A percentile compares a stretch with the other conserved stretches of the same genome.
Evolutionary conservation across 371 early-diverging fungal genomes (phyloP).

Genomic region (Rhizopus sp.): DNA sequence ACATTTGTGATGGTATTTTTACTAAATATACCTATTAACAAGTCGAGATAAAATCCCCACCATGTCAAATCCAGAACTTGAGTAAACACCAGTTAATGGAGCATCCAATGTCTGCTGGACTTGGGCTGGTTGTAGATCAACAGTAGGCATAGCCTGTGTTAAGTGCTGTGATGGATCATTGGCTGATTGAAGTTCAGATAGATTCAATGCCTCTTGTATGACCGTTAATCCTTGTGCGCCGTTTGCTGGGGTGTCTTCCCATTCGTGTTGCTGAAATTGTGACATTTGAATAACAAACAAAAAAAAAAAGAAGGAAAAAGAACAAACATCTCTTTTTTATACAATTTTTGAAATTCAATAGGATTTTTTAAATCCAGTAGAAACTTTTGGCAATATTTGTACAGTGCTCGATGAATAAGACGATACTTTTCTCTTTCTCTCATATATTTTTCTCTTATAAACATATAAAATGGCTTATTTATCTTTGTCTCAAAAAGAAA

Average conservation of each 20-base stretch:
- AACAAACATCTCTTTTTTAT: neutral
- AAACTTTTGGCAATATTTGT: too few relatives aligned
- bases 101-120: conserved; percentile 12
- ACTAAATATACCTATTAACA: conserved; percentile 37
- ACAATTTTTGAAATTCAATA: too few relatives aligned
- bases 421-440: too few relatives aligned
- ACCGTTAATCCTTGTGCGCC: too few relatives aligned
- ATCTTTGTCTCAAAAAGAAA: too few relatives aligned
- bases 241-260: neutral
- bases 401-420: too few relatives aligned
- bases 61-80: conserved; percentile 64
- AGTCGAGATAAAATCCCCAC: conserved; percentile 54
- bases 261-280: neutral
- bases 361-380: too few relatives aligned
- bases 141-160: conserved; percentile 9
- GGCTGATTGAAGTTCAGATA: conserved; percentile 14
- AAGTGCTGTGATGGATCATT: conserved; percentile 16
- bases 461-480: too few relatives aligned
- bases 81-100: conserved; percentile 44
- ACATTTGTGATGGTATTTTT: neutral
- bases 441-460: too few relatives aligned
- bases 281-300: conserved; percentile 3
- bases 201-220: neutral
- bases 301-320: neutral
- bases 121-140: conserved; percentile 18